phyloP scores from a whole-genome alignment of 2,329 filamentous ascomycete species.

The Ophiostoma angusticollis region DNA sequence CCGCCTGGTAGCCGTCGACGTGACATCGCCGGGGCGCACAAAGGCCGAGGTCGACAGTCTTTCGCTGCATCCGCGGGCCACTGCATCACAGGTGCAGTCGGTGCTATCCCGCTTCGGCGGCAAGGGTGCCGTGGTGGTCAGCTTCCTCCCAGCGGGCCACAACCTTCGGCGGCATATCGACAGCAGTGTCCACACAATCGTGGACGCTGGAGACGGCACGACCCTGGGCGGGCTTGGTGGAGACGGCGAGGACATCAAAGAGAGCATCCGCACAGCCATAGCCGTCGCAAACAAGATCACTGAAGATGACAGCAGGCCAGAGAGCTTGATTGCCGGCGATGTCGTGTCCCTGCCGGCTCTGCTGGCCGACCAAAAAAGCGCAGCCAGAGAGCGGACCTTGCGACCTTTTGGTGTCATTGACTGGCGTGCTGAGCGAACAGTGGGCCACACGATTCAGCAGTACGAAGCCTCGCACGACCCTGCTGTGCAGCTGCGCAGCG shows the following conservation, averaged over 20 bases:
- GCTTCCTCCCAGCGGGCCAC: constrained; percentile 20
- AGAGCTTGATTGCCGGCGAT: not conserved
- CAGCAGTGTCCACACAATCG: constrained; percentile 14
- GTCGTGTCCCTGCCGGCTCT: constrained; percentile 1
- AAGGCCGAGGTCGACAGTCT: not conserved
- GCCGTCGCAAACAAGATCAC: too few relatives aligned
- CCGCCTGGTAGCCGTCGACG: too few relatives aligned
- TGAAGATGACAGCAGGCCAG: too few relatives aligned
- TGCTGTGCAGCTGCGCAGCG: constrained; percentile 16
- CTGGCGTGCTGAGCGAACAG: constrained; percentile 25
- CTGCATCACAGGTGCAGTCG: not conserved
- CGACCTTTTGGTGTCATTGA: constrained; percentile 24
- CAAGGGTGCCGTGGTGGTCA: constrained; percentile 19
- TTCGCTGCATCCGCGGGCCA: constrained; percentile 7
- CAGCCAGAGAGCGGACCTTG: too few relatives aligned
- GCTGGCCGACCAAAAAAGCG: not conserved
- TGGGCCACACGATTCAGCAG: constrained; percentile 15
- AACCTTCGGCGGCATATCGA: constrained; percentile 18
- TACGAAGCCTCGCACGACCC: not conserved
- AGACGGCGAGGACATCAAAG: too few relatives aligned
- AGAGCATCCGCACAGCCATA: too few relatives aligned
- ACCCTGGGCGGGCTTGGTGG: too few relatives aligned
- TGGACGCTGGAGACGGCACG: too few relatives aligned
- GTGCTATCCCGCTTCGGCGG: not conserved
- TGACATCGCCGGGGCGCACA: too few relatives aligned